Conservation (phyloP, 2,329 filamentous ascomycete species). For the Sarocladiaceae sp. region DNA sequence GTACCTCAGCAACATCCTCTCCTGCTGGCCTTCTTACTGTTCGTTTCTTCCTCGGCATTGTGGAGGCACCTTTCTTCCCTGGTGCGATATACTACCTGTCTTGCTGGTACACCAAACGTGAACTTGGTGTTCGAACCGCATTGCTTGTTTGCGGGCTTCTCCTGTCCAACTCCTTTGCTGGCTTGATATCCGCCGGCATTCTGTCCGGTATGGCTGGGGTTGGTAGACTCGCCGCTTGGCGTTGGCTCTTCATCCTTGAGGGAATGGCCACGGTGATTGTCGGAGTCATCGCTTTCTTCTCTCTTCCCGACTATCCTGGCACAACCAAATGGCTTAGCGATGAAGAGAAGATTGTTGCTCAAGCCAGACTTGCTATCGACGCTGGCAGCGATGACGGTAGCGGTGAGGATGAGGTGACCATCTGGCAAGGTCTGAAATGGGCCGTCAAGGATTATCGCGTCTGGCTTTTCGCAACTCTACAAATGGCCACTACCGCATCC, state of each 20-base stretch:
- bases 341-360: neutral
- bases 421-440: slow-evolving; percentile 19
- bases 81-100: slow-evolving; percentile 34
- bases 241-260: slow-evolving; percentile 10
- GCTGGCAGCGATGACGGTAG: neutral
- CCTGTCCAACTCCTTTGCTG: neutral
- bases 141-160: neutral
- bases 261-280: slow-evolving; percentile 1
- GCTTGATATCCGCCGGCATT: neutral
- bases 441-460: slow-evolving; percentile 20
- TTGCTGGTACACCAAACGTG: neutral
- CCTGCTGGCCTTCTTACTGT: slow-evolving; percentile 30
- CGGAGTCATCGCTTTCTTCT: neutral
- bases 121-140: neutral
- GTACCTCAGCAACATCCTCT: slow-evolving; percentile 37
- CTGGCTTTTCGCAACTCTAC: slow-evolving; percentile 15
- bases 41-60: slow-evolving; percentile 28
- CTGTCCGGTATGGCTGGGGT: neutral
- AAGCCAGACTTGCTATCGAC: neutral
- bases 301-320: slow-evolving; percentile 1
- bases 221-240: neutral
- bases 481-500: neutral
- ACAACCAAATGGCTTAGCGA: neutral
- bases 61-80: slow-evolving; percentile 25
- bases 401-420: slow-evolving; percentile 16